A percentile compares a stretch with the other conserved stretches of the same genome.
Conservation (phyloP, 1,284 basidiomycete species). For the Marasmius fiardii region DNA sequence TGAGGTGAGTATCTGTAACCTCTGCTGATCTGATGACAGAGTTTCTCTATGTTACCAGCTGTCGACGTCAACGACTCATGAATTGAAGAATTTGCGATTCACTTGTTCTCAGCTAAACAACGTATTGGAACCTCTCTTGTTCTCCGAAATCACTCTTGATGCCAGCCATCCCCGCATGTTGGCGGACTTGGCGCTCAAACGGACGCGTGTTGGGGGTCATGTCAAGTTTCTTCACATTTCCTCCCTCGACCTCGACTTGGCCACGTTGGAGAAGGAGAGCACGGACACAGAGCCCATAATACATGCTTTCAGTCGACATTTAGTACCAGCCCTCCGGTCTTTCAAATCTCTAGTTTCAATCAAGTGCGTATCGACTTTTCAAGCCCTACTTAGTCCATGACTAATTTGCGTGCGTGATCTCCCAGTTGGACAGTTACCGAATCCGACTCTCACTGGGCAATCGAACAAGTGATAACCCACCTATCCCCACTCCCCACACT, state of each 20-base stretch:
- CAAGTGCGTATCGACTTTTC: background rate
- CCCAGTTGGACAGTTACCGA: background rate
- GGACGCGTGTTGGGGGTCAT: background rate
- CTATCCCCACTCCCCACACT: background rate
- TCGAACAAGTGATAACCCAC: background rate
- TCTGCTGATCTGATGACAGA: background rate
- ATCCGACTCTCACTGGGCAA: background rate
- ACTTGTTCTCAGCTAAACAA: background rate
- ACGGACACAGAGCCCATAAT: background rate
- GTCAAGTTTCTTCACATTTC: background rate
- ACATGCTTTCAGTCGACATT: background rate
- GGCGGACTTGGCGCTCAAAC: background rate
- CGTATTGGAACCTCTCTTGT: background rate
- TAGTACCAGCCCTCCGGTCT: background rate
- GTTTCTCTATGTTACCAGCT: background rate
- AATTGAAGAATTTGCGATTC: background rate
- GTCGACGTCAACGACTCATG: background rate
- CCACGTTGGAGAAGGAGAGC: background rate
- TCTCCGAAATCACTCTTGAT: background rate
- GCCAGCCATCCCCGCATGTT: background rate
- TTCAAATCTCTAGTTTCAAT: background rate
- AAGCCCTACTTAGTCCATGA: background rate
- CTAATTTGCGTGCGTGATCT: background rate
- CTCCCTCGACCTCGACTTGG: background rate
- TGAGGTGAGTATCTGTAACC: background rate